These are phyloP conservation scores for Termitomyces sp. DNA, from an alignment of 768 basidiomycete genomes.

Conservation along the genomic window DNA sequence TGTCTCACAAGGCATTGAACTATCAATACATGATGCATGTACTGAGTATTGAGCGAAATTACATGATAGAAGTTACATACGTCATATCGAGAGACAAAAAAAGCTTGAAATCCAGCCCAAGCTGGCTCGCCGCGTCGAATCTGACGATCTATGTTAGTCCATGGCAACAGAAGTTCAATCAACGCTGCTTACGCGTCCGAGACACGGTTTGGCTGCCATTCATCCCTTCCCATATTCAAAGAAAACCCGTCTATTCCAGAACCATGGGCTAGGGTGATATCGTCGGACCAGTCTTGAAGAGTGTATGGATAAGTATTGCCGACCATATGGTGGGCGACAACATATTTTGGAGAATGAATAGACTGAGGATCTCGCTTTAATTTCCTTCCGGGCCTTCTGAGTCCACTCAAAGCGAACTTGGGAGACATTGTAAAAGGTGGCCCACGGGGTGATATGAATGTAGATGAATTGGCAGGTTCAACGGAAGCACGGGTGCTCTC, in stretches of 20 bases:
- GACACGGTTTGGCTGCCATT: slow-evolving; percentile 61
- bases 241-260: slow-evolving; percentile 69
- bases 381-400: not conserved
- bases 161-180: not conserved
- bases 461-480: not conserved
- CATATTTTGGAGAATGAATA: slow-evolving; percentile 35
- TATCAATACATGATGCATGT: slow-evolving; percentile 21
- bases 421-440: not conserved
- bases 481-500: not conserved
- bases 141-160: slow-evolving; percentile 22
- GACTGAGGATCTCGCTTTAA: not conserved
- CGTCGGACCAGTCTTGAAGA: slow-evolving; percentile 40
- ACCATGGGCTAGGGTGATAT: slow-evolving; percentile 52
- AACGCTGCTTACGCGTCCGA: slow-evolving; percentile 51
- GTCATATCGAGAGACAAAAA: slow-evolving; percentile 81
- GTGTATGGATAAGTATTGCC: slow-evolving; percentile 69
- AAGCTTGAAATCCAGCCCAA: slow-evolving; percentile 59
- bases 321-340: slow-evolving; percentile 60
- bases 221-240: slow-evolving; percentile 63
- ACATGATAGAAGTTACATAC: slow-evolving; percentile 31
- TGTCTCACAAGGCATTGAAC: slow-evolving; percentile 52
- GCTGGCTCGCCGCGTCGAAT: slow-evolving; percentile 52
- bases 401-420: not conserved
- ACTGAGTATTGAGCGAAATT: not conserved
- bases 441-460: not conserved